phyloP scores from a whole-genome alignment of 352 stramenopile species.

The Phytopythium boreale region DNA sequence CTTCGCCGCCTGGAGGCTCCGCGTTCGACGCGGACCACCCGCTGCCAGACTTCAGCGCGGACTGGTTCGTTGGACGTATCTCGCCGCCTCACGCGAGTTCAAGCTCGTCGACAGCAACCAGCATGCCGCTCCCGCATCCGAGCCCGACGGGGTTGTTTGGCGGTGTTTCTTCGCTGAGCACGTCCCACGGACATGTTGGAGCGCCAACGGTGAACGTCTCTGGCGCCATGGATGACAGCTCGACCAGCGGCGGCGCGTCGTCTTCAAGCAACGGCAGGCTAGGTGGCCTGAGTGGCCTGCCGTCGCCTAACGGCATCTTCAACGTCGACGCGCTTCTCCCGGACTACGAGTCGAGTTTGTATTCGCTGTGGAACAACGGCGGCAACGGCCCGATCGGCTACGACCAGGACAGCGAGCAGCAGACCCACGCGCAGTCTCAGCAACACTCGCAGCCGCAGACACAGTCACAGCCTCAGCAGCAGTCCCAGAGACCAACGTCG shows the following conservation, averaged over 20 bases:
- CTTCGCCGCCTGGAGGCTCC: slow-evolving; percentile 14
- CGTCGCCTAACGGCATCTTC: slow-evolving; percentile 47
- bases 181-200: not conserved
- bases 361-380: slow-evolving; percentile 63
- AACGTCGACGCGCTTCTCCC: slow-evolving; percentile 56
- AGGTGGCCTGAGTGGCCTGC: slow-evolving; percentile 14
- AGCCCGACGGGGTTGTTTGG: slow-evolving; percentile 6
- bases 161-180: not conserved
- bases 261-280: not conserved
- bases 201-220: not conserved
- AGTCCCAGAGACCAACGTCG: slow-evolving; percentile 15
- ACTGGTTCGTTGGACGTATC: slow-evolving; percentile 32
- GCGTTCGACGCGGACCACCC: slow-evolving; percentile 42
- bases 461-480: not conserved
- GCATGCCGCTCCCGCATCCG: slow-evolving; percentile 4
- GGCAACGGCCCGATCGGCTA: slow-evolving; percentile 40
- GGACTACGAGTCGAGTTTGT: slow-evolving; percentile 67
- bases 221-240: slow-evolving; percentile 10
- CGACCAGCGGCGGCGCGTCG: not conserved
- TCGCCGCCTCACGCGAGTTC: slow-evolving; percentile 10
- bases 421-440: slow-evolving; percentile 15
- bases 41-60: slow-evolving; percentile 42
- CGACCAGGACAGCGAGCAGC: slow-evolving; percentile 38
- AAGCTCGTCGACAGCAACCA: slow-evolving; percentile 3
- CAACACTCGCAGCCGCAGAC: not conserved